Evolutionary conservation across 345 rosid species (phyloP).

Genomic region (Eucalyptus shirleyi): DNA sequence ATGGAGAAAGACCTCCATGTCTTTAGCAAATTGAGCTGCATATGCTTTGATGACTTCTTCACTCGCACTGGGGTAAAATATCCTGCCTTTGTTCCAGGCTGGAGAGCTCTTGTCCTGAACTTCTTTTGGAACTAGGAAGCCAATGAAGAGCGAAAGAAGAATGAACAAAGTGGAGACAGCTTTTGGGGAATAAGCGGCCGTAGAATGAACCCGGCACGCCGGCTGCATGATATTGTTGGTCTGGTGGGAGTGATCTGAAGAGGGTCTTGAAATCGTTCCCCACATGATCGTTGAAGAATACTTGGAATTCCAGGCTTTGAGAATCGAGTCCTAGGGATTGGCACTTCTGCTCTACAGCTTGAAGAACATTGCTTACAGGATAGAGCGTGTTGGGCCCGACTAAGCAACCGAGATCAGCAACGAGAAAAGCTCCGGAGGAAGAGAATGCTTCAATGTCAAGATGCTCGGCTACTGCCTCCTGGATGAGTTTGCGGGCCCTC

Average conservation of each 20-base stretch:
- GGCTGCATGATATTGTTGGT: background rate
- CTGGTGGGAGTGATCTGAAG: background rate
- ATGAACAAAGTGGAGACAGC: background rate
- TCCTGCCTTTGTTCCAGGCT: conserved; percentile 1
- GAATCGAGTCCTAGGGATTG: background rate
- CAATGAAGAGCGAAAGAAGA: background rate
- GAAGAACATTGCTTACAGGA: background rate
- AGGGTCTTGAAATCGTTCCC: conserved; percentile 3
- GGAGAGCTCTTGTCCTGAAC: background rate
- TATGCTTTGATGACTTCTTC: background rate
- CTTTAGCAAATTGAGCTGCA: background rate
- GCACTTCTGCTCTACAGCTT: background rate
- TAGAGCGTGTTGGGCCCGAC: background rate
- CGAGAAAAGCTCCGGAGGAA: background rate
- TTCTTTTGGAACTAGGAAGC: background rate
- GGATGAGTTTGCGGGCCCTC: background rate
- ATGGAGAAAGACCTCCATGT: background rate
- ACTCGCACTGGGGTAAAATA: background rate
- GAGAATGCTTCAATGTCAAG: background rate
- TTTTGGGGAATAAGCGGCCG: background rate
- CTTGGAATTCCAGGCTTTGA: background rate
- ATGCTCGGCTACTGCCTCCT: background rate
- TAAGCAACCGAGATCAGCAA: conserved; percentile 3
- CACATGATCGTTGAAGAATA: conserved; percentile 3
- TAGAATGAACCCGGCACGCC: background rate